These are phyloP conservation scores for Roridomyces roridus DNA, from an alignment of 768 basidiomycete species.

Conservation along the genomic window DNA sequence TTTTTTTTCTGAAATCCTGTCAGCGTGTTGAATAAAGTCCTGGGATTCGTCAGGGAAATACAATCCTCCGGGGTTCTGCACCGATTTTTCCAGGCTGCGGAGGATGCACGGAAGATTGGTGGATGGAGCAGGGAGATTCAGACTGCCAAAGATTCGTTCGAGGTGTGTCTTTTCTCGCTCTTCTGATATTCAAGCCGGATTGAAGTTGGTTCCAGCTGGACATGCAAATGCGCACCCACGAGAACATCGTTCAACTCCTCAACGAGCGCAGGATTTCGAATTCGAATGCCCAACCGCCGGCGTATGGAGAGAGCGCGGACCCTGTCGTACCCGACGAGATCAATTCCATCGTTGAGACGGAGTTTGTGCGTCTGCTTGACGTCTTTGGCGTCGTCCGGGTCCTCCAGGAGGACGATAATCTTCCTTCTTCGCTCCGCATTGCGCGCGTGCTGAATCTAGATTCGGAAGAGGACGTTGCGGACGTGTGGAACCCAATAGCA, in stretches of 20 bases:
- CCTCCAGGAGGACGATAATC: neutral
- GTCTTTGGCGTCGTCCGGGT: conserved; percentile 5
- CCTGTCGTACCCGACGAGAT: neutral
- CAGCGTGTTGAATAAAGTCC: conserved; percentile 1
- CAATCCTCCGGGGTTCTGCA: neutral
- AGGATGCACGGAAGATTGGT: conserved; percentile 1
- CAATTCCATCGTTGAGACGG: neutral
- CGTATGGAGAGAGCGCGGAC: neutral
- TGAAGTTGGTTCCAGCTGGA: neutral
- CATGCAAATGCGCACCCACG: conserved; percentile 1
- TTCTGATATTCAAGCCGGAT: neutral
- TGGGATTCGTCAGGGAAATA: neutral
- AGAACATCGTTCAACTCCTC: neutral
- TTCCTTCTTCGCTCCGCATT: neutral
- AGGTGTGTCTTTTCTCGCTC: neutral
- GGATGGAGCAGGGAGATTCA: neutral
- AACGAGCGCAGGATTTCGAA: neutral
- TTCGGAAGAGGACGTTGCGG: neutral
- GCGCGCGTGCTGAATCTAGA: neutral
- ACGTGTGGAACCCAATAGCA: neutral
- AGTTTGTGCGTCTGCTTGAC: conserved; percentile 1
- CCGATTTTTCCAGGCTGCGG: neutral
- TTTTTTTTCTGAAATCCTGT: neutral
- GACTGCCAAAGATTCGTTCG: neutral
- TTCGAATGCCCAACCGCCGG: neutral